phyloP scores from a whole-genome alignment of 768 basidiomycete genomes.

The Sporobolomyces pararoseus region DNA sequence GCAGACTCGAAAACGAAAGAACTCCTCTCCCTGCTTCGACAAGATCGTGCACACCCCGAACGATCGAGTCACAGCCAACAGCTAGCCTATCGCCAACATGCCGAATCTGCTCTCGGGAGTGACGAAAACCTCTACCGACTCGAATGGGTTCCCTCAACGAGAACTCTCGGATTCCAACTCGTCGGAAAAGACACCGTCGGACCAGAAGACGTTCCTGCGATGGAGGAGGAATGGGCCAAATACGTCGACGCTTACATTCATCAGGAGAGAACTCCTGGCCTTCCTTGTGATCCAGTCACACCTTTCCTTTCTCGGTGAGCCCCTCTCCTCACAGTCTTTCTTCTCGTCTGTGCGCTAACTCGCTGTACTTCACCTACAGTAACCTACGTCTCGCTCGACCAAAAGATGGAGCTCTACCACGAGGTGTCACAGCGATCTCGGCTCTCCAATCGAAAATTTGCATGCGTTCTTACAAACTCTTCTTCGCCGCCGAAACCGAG shows the following conservation, averaged over 20 bases:
- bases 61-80: conserved; percentile 48
- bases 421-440: conserved; percentile 49
- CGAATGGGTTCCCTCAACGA: conserved; percentile 50
- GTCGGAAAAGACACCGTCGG: conserved; percentile 53
- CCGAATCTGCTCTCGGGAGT: conserved; percentile 50
- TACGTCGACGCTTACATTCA: conserved; percentile 52
- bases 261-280: conserved; percentile 21
- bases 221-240: conserved; percentile 52
- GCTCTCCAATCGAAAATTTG: conserved; percentile 80
- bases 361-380: neutral
- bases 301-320: conserved; percentile 69
- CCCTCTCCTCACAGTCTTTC: conserved; percentile 14
- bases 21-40: conserved; percentile 46
- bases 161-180: conserved; percentile 49
- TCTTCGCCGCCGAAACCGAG: conserved; percentile 63
- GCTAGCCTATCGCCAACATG: conserved; percentile 52
- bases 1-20: conserved; percentile 83
- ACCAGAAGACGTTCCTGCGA: conserved; percentile 51
- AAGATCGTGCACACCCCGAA: conserved; percentile 41
- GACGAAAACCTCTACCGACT: conserved; percentile 55
- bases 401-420: conserved; percentile 6
- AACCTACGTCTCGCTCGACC: conserved; percentile 24
- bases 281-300: conserved; percentile 37
- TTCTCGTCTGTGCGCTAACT: neutral
- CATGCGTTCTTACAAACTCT: conserved; percentile 64